Conservation (phyloP, 495 filamentous ascomycete genomes). For the Tuber calosporum region DNA sequence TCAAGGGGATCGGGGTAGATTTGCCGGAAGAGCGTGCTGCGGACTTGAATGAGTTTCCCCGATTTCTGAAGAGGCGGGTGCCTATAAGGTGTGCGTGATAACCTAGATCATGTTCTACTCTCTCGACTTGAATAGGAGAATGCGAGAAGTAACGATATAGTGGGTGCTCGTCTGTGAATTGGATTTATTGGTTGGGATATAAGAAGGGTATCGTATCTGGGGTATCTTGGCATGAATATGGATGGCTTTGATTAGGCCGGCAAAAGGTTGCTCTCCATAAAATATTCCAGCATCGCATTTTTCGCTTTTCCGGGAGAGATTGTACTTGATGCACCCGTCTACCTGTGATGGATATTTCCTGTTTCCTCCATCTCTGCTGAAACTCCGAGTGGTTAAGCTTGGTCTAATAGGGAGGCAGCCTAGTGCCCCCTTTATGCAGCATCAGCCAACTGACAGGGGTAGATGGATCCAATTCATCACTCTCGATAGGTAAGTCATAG, state of each 20-base stretch:
- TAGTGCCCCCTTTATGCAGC: too few relatives aligned
- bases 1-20: slow-evolving; percentile 25
- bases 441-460: too few relatives aligned
- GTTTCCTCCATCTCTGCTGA: slow-evolving; percentile 48
- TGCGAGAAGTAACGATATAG: slow-evolving; percentile 47
- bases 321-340: slow-evolving; percentile 3
- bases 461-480: slow-evolving; percentile 49
- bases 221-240: slow-evolving; percentile 45
- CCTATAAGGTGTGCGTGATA: background rate
- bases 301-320: too few relatives aligned
- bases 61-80: background rate
- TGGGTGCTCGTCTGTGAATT: slow-evolving; percentile 25
- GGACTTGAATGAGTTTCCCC: slow-evolving; percentile 33
- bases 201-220: slow-evolving; percentile 11
- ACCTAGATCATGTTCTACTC: slow-evolving; percentile 47
- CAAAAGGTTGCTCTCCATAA: slow-evolving; percentile 29
- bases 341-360: slow-evolving; percentile 43
- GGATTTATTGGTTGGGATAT: background rate
- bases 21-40: slow-evolving; percentile 43
- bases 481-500: slow-evolving; percentile 46
- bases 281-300: background rate
- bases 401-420: slow-evolving; percentile 43
- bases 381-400: slow-evolving; percentile 46
- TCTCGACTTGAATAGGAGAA: slow-evolving; percentile 46
- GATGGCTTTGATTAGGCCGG: slow-evolving; percentile 48